These are phyloP conservation scores for Allium sativum DNA, from an alignment of 106 monocot species.

Conservation along the genomic window DNA sequence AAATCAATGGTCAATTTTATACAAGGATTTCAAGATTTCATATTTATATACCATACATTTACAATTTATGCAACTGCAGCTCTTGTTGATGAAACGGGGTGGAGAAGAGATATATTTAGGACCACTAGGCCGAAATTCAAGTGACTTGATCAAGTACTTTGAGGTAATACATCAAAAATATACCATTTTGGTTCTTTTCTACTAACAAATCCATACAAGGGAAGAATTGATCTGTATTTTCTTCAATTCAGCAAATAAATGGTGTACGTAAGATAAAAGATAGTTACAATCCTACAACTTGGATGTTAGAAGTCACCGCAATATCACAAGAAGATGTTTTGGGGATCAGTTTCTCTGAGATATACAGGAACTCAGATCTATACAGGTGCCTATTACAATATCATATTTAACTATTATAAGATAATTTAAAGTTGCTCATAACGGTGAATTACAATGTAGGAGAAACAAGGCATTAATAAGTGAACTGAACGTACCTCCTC, in stretches of 20 bases:
- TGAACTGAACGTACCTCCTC: slow-evolving; percentile 43
- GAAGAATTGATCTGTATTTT: background rate
- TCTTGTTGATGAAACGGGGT: slow-evolving; percentile 80
- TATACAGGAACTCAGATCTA: slow-evolving; percentile 55
- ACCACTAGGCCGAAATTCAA: slow-evolving; percentile 56
- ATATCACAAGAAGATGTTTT: slow-evolving; percentile 54
- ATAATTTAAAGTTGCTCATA: too few species aligned
- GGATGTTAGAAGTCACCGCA: slow-evolving; percentile 76
- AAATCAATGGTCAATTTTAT: too few species aligned
- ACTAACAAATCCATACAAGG: too few species aligned
- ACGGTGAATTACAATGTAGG: slow-evolving; percentile 15
- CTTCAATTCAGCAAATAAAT: slow-evolving; percentile 28
- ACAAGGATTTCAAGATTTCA: too few species aligned
- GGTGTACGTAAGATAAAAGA: slow-evolving; percentile 64
- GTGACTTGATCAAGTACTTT: slow-evolving; percentile 57
- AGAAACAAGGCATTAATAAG: slow-evolving; percentile 64
- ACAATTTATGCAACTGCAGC: slow-evolving; percentile 27
- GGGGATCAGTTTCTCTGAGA: slow-evolving; percentile 46
- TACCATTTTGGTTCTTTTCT: too few species aligned
- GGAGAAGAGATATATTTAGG: slow-evolving; percentile 87
- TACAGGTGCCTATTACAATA: slow-evolving; percentile 23
- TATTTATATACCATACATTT: background rate
- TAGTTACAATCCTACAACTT: slow-evolving; percentile 77
- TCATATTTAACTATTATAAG: too few species aligned
- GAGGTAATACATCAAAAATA: slow-evolving; percentile 29